Base-by-base conservation (phyloP, 306 rosid genomes). In the Cyamopsis tetragonoloba region DNA sequence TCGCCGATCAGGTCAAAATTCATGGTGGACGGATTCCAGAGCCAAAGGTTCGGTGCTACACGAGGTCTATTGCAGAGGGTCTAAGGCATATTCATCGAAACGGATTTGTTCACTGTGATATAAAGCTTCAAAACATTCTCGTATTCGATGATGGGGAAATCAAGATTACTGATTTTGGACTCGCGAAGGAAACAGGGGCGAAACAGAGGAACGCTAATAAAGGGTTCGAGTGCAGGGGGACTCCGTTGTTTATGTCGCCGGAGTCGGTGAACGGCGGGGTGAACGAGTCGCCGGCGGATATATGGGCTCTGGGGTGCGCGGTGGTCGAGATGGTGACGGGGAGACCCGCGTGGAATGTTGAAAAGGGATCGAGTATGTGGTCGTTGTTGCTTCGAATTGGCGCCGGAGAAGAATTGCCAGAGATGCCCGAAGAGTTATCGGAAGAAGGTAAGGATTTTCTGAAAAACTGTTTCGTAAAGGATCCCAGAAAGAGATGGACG, bases 161-260 rank as follows among this genome's bases (percentile, higher is more conserved):
- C 11, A 95, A 95, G 64, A 85, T 95, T 3, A 97, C 97, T 0
- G 99, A 95, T 61, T 90, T 95, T 7, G 99, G 99, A 9, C 78
- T 95, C 0, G 83, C 99, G 0, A 90, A 75, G 74, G 74, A 72
- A 13, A 30, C 84, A 66, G 83, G 70, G 66, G 77, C n/a, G 48
- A 22, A 72, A 58, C 84, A 70, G 89, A 71, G 80, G n/a, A n/a
- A n/a, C n/a, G n/a, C n/a, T n/a, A n/a, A n/a, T n/a, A n/a, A n/a
- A 24, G 10, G 69, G 13, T 64, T 41, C 6, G 86, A 88, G 37
- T 71, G 83, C 61, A 80, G 90, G 55, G 99, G 99, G 0, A 90
- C 99, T 15, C 99, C 99, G 5, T 47, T 95, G 44, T 86, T 73
- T 20, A 86, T 95, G 97, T 77, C 99, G n/a, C 99, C 99, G 68